These are phyloP conservation scores for Knufia petricola DNA, from an alignment of 2,329 filamentous ascomycete species.

Conservation along the genomic window DNA sequence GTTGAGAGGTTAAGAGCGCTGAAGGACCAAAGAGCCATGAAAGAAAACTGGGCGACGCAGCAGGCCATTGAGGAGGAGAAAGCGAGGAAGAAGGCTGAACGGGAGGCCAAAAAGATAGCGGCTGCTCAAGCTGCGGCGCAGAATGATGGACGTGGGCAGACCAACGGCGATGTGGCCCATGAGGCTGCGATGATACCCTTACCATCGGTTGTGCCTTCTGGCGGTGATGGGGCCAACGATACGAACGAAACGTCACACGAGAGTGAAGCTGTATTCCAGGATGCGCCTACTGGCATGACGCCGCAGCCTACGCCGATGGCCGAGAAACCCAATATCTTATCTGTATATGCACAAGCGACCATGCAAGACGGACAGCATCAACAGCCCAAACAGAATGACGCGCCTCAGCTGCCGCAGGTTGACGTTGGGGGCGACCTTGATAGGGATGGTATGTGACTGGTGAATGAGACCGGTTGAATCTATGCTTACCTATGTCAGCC, in stretches of 20 bases:
- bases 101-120: conserved; percentile 20
- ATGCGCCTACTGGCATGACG: conserved; percentile 9
- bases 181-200: conserved; percentile 10
- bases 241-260: conserved; percentile 13
- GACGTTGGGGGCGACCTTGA: conserved; percentile 78
- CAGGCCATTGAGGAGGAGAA: conserved; percentile 42
- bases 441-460: conserved; percentile 38
- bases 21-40: conserved; percentile 78
- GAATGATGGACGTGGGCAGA: not conserved
- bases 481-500: not conserved
- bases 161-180: not conserved
- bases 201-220: not conserved
- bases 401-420: conserved; percentile 45
- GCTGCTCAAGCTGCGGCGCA: conserved; percentile 11
- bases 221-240: conserved; percentile 10
- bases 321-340: conserved; percentile 9
- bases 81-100: conserved; percentile 24
- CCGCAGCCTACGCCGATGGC: not conserved
- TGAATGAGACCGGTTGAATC: conserved; percentile 2
- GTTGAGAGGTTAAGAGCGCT: conserved; percentile 72
- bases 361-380: not conserved
- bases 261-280: conserved; percentile 14
- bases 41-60: conserved; percentile 56
- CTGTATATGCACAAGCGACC: not conserved
- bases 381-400: conserved; percentile 1